Evolutionary conservation across 2,329 filamentous ascomycete genomes (phyloP), one percentile per base, ranked within the genome.

Genomic region (Microcera coccophila): DNA sequence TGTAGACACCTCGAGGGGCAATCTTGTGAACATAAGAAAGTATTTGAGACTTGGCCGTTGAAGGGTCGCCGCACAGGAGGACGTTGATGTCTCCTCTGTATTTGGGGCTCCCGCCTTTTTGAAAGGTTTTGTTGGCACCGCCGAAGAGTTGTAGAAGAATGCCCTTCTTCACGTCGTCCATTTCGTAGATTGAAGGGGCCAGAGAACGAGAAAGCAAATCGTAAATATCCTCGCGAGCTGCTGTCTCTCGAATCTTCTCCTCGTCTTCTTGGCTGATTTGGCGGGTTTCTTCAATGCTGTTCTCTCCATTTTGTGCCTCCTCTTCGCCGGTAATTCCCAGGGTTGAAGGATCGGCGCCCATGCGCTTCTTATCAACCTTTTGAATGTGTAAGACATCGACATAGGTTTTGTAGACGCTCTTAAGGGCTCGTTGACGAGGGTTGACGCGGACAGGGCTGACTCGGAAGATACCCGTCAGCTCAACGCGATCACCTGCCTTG

Each of bases 101-200:
- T 58, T 86, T 90, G 5, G 93, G 93, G 60, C 87, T 95, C 44
- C 90, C 93, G 42, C 93, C 93, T 67, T 96, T 97, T 45, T 95
- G 81, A 65, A 98, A 98, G 1, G 87, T 88, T 71, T 98, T 98
- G 74, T 98, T 98, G 24, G 93, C 95, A 43, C 93, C 93, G 28
- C 93, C 91, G 62, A 98, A 98, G 31, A 98, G 80, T 61, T 98
- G 93, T 4, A 98, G 81, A 10, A 98, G 74, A 48, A 98, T 96
- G 10, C 93, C 93, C 70, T 98, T 98, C 75, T 98, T 98, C 36
- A 97, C 90, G 59, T 98, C 93, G 55, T 98, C 93, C 83, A 95
- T 87, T 67, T 98, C 93, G 70, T 94, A 96, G 59, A 98, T 85
- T 46, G 90, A 96, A 12, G 93, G 93, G 2, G 93, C 93, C 20